Base-by-base conservation (phyloP, 1,284 basidiomycete species). In the Malassezia nana region DNA sequence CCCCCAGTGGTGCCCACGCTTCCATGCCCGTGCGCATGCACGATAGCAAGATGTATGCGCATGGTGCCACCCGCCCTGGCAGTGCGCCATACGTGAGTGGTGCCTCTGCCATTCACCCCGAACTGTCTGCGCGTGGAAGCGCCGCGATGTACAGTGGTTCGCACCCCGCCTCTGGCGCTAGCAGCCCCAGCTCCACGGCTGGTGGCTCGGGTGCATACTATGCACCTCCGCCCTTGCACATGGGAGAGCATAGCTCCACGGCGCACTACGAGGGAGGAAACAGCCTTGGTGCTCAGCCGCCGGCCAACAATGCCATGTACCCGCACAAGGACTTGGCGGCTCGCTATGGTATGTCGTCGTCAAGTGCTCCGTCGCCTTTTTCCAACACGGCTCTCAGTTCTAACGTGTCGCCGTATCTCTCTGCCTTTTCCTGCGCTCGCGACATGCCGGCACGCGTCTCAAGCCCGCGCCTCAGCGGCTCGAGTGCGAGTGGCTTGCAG, bases 351-450 rank as follows among this genome's bases (percentile, higher is more conserved):
- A 59, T 69, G 20, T 55, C 66, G 2, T 59, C 64, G 10, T 47
- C 64, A 0, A 67, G 69, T 1, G 61, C 67, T 2, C 60, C 70
- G 22, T 69, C 67, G 24, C 67, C 69, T 7, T 72, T 72, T 39
- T 68, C 67, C 10, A 67, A 66, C 49, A 70, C 68, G 26, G 69
- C 66, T 4, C 60, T 72, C 26, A 66, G 56, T 39, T 66, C 65
- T 32, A 65, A 60, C 41, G 70, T 70, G 62, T 67, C 65, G 50
- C 69, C 69, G 6, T 72, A 72, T 16, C 60, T 69, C n/a, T 65
- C 62, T n/a, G 67, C 69, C 12, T 72, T 72, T 25, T 72, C 69
- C 16, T 69, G 69, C 35, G 69, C 69, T 2, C 62, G 69, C 24
- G 69, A 72, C 40, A 72, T 67, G 33, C 69, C 69, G 18, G 35